Evolutionary conservation across 2,329 filamentous ascomycete species (phyloP), one percentile per base, ranked within the genome.

Genomic region (Colletotrichum zoysiae): DNA sequence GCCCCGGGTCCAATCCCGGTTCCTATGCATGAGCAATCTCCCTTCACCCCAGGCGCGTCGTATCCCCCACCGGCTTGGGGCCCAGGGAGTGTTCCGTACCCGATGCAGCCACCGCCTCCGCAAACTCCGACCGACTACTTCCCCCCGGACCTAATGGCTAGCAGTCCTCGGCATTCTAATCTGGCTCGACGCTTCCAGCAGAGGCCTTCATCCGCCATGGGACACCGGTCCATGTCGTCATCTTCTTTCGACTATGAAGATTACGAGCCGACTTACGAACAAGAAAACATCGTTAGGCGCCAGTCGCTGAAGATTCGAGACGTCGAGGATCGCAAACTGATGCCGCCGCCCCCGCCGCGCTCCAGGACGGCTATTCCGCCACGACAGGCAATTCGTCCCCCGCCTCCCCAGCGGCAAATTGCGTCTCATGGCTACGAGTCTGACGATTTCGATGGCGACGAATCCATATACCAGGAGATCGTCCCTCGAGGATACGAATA

Each of bases 261-360:
- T 4, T 64, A 64, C 20, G 61, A 40, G 12, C 50, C 50, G 16
- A 56, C 53, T 18, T 85, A 83, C 59, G 83, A 85, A 2, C 81
- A 83, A 14, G 80, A 84, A 5, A 78, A 81, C 38, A 71, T 85
- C 1, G 59, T 78, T 6, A 82, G 86, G 35, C 84, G 84, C 30
- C 74, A 82, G n/a, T 87, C 86, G 1, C 76, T 81, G 44, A 79
- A 79, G 16, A 83, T 79, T 76, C 84, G 82, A 66, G 77, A 80
- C 9, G 82, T 85, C 0, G 84, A 87, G 1, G 85, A 86, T 63
- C 81, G 84, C 42, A 79, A 76, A 61, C 80, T 81, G 40, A 87
- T 88, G 86, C 86, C 87, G 30, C 86, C 86, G 14, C 86, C 86
- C 5, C 78, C 79, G 12, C 76, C 79, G 9, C 59, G 33, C 69